These are phyloP conservation scores for Fraxinus dipetala DNA, from an alignment of 305 asterid genomes.

Conservation along the genomic window DNA sequence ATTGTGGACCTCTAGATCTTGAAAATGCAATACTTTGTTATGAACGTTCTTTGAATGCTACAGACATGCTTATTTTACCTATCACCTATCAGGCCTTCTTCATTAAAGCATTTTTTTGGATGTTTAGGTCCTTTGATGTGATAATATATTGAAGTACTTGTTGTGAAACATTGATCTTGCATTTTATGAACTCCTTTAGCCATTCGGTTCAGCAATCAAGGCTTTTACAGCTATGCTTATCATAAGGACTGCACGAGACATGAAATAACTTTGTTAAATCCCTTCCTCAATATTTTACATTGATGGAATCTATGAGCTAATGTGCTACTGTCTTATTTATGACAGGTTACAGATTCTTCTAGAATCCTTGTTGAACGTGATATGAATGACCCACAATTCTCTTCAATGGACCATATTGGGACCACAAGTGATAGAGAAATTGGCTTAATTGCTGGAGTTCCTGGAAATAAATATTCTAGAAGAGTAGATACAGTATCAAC, in stretches of 20 bases:
- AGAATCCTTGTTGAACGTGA: conserved; percentile 64
- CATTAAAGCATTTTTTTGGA: background rate
- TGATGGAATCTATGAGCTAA: conserved; percentile 3
- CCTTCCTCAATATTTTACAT: background rate
- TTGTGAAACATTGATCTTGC: background rate
- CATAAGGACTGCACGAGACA: background rate
- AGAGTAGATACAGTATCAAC: conserved; percentile 44
- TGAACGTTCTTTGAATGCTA: background rate
- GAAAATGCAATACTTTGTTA: background rate
- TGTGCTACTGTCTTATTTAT: conserved; percentile 19
- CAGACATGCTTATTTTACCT: background rate
- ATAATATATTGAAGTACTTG: background rate
- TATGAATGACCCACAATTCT: conserved; percentile 44
- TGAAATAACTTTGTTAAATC: background rate
- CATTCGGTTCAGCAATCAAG: background rate
- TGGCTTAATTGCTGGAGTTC: conserved; percentile 40
- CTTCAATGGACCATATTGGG: conserved; percentile 64
- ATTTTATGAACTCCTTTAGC: background rate
- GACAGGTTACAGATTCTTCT: conserved; percentile 49
- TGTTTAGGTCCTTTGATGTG: background rate
- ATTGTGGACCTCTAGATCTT: background rate
- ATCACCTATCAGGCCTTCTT: background rate
- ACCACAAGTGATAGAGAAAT: conserved; percentile 41
- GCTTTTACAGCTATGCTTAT: background rate
- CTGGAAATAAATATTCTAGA: conserved; percentile 37